These are phyloP conservation scores for Coelastrella sp. DNA, from an alignment of 139 green algal genomes.

Conservation along the genomic window DNA sequence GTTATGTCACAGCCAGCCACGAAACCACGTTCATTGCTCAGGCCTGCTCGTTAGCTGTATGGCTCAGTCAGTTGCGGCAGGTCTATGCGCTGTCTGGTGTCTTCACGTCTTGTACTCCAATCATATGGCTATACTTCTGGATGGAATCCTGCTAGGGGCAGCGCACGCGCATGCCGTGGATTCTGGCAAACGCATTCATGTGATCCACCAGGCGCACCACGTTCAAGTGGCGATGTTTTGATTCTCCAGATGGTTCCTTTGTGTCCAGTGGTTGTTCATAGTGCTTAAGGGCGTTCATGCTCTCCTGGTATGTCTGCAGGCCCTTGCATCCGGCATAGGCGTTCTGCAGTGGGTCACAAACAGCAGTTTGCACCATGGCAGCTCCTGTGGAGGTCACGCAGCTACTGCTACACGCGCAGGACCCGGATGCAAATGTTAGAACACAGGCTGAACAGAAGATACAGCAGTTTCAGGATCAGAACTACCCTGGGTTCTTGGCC, in stretches of 20 bases:
- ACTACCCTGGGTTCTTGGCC: conserved; percentile 84
- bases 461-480: conserved; percentile 79
- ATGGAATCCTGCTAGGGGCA: background rate
- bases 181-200: background rate
- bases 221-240: no score
- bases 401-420: conserved; percentile 81
- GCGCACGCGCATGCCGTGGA: background rate
- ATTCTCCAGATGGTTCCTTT: no score
- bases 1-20: background rate
- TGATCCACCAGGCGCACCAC: no score
- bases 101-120: background rate
- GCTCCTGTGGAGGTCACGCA: conserved; percentile 58
- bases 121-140: background rate
- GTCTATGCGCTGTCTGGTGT: background rate
- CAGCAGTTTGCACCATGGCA: conserved; percentile 16
- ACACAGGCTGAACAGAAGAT: conserved; percentile 87
- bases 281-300: background rate
- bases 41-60: background rate
- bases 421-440: conserved; percentile 75
- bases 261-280: no score
- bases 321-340: background rate
- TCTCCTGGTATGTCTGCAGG: background rate
- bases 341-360: background rate
- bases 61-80: background rate
- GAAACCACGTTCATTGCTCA: background rate